Base-by-base conservation (phyloP, 768 basidiomycete genomes). In the Mycena galopus region DNA sequence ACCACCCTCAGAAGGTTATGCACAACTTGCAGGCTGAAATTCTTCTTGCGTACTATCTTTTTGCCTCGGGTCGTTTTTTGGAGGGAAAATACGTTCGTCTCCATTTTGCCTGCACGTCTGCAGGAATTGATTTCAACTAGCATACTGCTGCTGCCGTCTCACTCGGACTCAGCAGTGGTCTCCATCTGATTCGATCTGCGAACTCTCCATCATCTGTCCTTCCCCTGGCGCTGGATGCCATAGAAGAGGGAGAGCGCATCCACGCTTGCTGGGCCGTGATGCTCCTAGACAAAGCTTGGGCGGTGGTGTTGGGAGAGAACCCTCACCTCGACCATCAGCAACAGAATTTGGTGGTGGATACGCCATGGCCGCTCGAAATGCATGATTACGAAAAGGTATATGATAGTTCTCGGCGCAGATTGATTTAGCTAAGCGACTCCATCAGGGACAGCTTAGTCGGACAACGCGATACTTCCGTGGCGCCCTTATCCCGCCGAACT, bases 31-130 rank as follows among this genome's bases (percentile, higher is more conserved):
- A 90, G 74, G 83, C 87, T 1, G 87, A 91, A 65, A 81, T 91
- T 9, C 82, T 93, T 19, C 83, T 93, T 30, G 81, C 88, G 3
- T 83, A 84, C 63, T 91, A 89, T 75, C 88, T 91, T 78, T 88
- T 90, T 69, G 81, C 85, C 23, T 81, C 82, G 29, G 89, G 87
- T 25, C 82, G 89, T 25, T 78, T 84, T 17, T 79, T 90, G 9
- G 91, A 86, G 68, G 85, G 82, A 11, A 80, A 81, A 63, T 84
- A 85, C 71, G 50, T 51, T 25, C 25, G 50, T 47, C 21, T 47
- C n/a, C n/a, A 47, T 9, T 21, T 4, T 8, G 7, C 7, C 25
- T 27, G 25, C 44, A 21, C 17, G 17, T 47, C 44, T 47, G 5
- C 23, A 25, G 10, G 12, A 25, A 25, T 25, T 51, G 17, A 51